Conservation (phyloP, 169 alveolate species). For the Cryptosporidium baileyi region DNA sequence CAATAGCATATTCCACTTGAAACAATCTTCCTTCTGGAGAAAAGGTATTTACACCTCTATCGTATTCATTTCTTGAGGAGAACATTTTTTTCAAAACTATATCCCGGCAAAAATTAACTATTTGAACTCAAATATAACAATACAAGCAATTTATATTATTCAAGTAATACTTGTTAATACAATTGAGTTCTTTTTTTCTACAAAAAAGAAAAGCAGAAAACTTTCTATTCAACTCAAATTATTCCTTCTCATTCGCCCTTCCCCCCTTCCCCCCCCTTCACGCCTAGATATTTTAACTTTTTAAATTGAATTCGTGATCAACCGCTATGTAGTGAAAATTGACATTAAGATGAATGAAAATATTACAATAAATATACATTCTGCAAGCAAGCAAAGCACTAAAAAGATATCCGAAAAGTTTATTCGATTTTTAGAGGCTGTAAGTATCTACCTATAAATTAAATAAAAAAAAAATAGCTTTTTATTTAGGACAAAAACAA, state of each 20-base stretch:
- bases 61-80: conserved; percentile 93
- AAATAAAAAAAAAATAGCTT: neutral
- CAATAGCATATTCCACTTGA: conserved; percentile 95
- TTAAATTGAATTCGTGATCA: neutral
- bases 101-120: neutral
- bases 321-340: neutral
- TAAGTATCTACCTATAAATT: neutral
- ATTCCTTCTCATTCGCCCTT: no score
- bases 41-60: conserved; percentile 97
- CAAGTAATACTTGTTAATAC: neutral
- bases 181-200: no score
- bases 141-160: neutral
- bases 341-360: neutral
- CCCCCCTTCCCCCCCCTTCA: no score
- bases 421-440: conserved; percentile 2
- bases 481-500: neutral
- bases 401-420: neutral
- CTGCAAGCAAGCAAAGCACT: conserved; percentile 34
- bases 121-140: neutral
- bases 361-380: conserved; percentile 14
- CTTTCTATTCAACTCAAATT: no score
- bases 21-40: conserved; percentile 97
- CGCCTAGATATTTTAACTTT: no score
- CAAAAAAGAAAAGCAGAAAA: no score
- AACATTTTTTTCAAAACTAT: conserved; percentile 55